Base-by-base conservation (phyloP, 2,329 filamentous ascomycete genomes). In the Aspergillus brunneoviolaceus region DNA sequence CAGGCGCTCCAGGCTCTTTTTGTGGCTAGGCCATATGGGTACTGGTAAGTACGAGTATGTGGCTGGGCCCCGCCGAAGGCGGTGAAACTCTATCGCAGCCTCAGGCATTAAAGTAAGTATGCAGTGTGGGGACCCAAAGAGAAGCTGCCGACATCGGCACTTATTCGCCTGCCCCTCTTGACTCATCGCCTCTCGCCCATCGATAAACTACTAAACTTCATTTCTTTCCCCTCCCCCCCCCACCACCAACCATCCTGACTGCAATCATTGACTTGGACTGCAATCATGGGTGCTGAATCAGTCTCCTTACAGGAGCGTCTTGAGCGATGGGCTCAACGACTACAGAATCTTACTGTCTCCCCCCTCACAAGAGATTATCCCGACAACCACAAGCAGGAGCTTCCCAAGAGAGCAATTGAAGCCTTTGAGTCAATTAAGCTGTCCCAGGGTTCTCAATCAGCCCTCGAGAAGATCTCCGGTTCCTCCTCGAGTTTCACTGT, bases 301-400 rank as follows among this genome's bases (percentile, higher is more conserved):
- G 66, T 65, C 65, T 67, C 71, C 58, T 62, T 76, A 57, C 74
- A 76, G 62, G 72, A 74, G 59, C 74, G 74, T 67, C 72, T 79
- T 53, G 73, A 74, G 60, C 72, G 73, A 71, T 79, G 77, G 77
- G 67, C 75, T 50, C 71, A 77, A 59, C 69, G 75, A 60, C 67
- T 79, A 23, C 72, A 75, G 63, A 77, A 76, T 64, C 68, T 78
- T 54, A 79, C 76, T 29, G 73, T 79, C 25, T 77, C 77, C 29
- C 77, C 77, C 58, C 72, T 79, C 63, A 78, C 77, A 45, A 70
- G 77, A 60, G 77, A 79, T 63, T 79, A 79, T 69, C 77, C 77
- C 61, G 77, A 74, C 56, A 69, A 67, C 51, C 71, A 72, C 60
- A 68, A 77, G 63, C 67, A 69, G 49, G 75, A 77, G 63, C 67